These are phyloP conservation scores for Penicillium vulpinum DNA, from an alignment of 2,329 filamentous ascomycete genomes.

Conservation along the genomic window DNA sequence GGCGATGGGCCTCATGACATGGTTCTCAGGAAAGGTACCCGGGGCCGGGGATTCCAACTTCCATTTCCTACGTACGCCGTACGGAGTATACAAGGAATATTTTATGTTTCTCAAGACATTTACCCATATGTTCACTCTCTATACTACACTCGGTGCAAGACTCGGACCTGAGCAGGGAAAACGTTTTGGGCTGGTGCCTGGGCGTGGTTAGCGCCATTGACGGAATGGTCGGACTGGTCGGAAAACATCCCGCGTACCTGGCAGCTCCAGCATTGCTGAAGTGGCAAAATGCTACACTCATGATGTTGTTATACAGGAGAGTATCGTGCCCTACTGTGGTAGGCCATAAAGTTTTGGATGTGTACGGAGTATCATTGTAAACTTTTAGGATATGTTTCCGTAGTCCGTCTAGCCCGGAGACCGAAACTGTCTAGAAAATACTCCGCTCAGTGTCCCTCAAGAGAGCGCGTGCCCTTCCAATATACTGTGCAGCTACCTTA, in stretches of 20 bases:
- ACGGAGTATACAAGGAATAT: background rate
- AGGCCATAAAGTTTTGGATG: background rate
- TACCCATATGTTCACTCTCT: background rate
- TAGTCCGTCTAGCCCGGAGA: background rate
- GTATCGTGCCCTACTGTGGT: background rate
- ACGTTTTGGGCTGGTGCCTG: constrained; percentile 2
- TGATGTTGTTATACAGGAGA: background rate
- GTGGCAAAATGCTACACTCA: constrained; percentile 11
- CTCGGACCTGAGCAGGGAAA: background rate
- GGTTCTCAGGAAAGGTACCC: background rate
- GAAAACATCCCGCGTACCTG: constrained; percentile 22
- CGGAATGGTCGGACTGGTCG: constrained; percentile 10
- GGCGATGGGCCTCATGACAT: constrained; percentile 8
- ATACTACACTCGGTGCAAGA: background rate
- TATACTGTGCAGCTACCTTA: background rate
- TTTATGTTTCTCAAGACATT: background rate
- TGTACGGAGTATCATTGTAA: background rate
- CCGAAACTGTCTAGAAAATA: background rate
- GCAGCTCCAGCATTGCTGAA: constrained; percentile 22
- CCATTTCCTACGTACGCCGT: no score
- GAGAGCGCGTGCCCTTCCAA: background rate
- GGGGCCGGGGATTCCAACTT: background rate
- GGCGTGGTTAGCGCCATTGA: constrained; percentile 2
- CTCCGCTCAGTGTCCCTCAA: background rate
- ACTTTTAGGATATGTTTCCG: background rate